phyloP scores from a whole-genome alignment of 805 yeast genomes.

The Wilhelminamyces savonicus region DNA sequence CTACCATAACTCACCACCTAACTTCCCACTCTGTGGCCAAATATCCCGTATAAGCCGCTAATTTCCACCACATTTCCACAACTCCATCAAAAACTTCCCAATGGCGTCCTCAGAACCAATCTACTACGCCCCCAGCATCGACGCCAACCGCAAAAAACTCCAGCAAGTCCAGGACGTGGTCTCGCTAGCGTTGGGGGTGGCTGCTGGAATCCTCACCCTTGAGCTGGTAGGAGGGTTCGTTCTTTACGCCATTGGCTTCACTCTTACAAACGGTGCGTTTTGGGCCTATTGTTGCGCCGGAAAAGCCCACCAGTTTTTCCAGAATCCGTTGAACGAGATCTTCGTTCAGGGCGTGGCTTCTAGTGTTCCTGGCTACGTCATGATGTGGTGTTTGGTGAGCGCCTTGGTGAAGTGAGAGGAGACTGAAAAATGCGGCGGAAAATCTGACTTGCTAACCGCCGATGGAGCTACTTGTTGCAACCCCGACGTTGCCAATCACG shows the following conservation, averaged over 20 bases:
- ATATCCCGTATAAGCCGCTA: too few relatives aligned
- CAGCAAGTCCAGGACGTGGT: constrained; percentile 34
- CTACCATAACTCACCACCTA: too few relatives aligned
- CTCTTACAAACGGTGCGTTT: constrained; percentile 24
- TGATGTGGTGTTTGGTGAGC: constrained; percentile 45
- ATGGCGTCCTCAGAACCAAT: constrained; percentile 2
- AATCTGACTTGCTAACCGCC: too few relatives aligned
- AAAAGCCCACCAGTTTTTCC: constrained; percentile 15
- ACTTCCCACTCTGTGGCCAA: too few relatives aligned
- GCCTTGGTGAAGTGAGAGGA: constrained; percentile 32
- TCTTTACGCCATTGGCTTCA: constrained; percentile 28
- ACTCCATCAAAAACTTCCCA: too few relatives aligned
- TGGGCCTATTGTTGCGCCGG: constrained; percentile 27
- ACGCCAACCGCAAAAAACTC: constrained; percentile 21
- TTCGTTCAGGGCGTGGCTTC: constrained; percentile 25
- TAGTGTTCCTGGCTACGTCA: constrained; percentile 33
- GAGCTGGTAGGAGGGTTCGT: constrained; percentile 30
- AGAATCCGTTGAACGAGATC: constrained; percentile 25
- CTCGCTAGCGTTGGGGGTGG: constrained; percentile 32
- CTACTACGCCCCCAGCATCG: constrained; percentile 20
- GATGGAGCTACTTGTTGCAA: too few relatives aligned
- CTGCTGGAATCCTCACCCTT: constrained; percentile 33
- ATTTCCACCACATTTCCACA: too few relatives aligned
- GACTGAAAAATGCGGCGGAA: too few relatives aligned
- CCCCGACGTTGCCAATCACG: too few relatives aligned